Evolutionary conservation across 1,284 basidiomycete genomes (phyloP).

Genomic region (Tetrapyrgos nigripes): DNA sequence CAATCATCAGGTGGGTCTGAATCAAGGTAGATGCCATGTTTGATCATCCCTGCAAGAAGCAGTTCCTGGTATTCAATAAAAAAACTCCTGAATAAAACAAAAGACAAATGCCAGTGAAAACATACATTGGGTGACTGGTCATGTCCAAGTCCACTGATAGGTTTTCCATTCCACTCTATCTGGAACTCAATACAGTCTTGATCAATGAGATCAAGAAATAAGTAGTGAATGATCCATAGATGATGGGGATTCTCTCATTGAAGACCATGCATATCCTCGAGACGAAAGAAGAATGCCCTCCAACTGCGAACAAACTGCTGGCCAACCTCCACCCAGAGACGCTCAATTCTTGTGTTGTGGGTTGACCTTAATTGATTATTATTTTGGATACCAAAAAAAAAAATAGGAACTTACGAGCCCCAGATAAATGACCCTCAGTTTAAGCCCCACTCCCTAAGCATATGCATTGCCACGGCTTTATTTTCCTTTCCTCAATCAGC

Average conservation of each 20-base stretch:
- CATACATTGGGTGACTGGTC: no score
- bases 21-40: neutral
- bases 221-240: no score
- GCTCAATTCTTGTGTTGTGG: slow-evolving; percentile 47
- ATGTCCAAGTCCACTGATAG: no score
- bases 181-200: slow-evolving; percentile 32
- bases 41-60: neutral
- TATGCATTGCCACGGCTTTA: slow-evolving; percentile 27
- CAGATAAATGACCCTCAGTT: slow-evolving; percentile 33
- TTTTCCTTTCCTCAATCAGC: slow-evolving; percentile 40
- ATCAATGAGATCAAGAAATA: slow-evolving; percentile 30
- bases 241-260: slow-evolving; percentile 32
- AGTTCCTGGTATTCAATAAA: neutral
- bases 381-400: no score
- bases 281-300: slow-evolving; percentile 45
- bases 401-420: no score
- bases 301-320: slow-evolving; percentile 40
- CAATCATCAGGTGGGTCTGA: neutral
- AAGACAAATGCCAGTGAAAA: no score
- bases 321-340: slow-evolving; percentile 39
- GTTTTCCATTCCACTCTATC: slow-evolving; percentile 38
- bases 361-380: no score
- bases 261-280: slow-evolving; percentile 43
- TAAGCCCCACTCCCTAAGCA: slow-evolving; percentile 31
- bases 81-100: no score